Base-by-base conservation (phyloP, 495 filamentous ascomycete genomes). In the Podospora bellae-mahoneyi region DNA sequence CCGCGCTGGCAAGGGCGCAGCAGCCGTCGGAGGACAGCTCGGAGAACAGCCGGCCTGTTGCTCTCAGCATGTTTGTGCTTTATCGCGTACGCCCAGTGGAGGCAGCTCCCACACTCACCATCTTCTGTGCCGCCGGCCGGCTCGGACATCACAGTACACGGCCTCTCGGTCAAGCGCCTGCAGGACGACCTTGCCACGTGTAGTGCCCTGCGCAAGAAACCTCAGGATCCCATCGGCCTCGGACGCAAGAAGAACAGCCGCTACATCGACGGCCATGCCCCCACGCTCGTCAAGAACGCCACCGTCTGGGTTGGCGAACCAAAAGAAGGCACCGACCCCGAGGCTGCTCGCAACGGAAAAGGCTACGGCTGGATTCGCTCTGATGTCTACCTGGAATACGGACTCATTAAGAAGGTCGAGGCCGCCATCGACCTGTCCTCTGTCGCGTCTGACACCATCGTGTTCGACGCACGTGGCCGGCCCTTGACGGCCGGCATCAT, bases 401-500 rank as follows among this genome's bases (percentile, higher is more conserved):
- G 83, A 0, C 78, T 85, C 27, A 80, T 86, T 68, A 77, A 80
- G 64, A 74, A 75, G 18, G 80, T 85, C 6, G 70, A 75, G 19
- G 62, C 66, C 1, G 66, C 72, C 53, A 82, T 84, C 53, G 72
- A 75, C n/a, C 58, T 68, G 9, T 67, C 61, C 28, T 66, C 72
- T 1, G 66, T 81, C 19, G 60, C 81, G 5, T 66, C 72, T 9
- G 76, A 81, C 68, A 78, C 78, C 2, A 60, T 76, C 4, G 72
- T 87, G 60, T 84, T 78, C 69, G 72, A 88, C 55, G 81, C 85
- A n/a, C 69, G 83, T 44, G 87, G 88, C 15, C 78, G 83, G n/a
- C 84, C 78, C 48, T 77, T 91, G 5, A 91, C 88, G 4, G 81
- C 81, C 16, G 88, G 88, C 54, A 84, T 90, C 66, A 85, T 90